Conservation (phyloP, 139 green algal genomes). For the Chlamydomonas eustigma region DNA sequence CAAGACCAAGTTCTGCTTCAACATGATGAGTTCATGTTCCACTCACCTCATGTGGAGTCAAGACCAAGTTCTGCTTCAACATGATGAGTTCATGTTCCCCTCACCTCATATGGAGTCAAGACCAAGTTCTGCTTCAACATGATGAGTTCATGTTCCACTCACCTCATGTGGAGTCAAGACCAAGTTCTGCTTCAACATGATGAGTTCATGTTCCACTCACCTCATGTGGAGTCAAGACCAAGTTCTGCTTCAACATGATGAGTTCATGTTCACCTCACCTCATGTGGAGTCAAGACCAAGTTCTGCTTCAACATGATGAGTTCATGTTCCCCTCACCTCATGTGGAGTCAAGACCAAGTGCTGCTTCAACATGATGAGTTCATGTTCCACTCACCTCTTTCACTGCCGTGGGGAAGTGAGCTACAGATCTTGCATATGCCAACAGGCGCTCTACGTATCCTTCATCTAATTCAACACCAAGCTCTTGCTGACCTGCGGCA, state of each 20-base stretch:
- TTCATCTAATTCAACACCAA: slow-evolving; percentile 59
- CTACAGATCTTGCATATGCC: slow-evolving; percentile 87
- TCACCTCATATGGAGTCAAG: too few species aligned
- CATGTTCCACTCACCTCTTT: slow-evolving; percentile 75
- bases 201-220: not conserved
- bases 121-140: too few species aligned
- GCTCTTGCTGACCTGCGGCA: slow-evolving; percentile 49
- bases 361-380: not conserved
- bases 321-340: not conserved
- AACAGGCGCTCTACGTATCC: slow-evolving; percentile 72
- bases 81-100: too few species aligned
- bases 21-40: too few species aligned
- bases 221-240: not conserved
- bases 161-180: not conserved
- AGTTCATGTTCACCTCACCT: not conserved
- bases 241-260: not conserved
- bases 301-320: not conserved
- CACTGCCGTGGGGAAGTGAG: slow-evolving; percentile 94
- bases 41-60: too few species aligned
- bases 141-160: too few species aligned
- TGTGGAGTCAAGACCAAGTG: not conserved
- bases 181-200: not conserved
- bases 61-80: too few species aligned
- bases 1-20: too few species aligned
- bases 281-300: not conserved